Evolutionary conservation across 257 asterid genomes (phyloP).

Genomic region (Sherardia arvensis): DNA sequence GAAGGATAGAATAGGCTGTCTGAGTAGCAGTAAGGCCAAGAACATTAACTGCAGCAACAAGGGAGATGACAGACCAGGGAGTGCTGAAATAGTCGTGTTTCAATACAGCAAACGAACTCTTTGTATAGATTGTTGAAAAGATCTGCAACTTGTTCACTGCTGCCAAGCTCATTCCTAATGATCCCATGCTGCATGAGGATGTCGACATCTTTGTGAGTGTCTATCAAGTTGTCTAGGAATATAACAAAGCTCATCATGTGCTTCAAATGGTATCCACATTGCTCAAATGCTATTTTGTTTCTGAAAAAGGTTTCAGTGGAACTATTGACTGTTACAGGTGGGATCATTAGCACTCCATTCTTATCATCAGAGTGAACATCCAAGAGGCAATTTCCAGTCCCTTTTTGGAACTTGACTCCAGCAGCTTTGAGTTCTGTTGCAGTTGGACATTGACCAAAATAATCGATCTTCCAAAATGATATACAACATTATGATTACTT

Average conservation of each 20-base stretch:
- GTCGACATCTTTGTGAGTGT: constrained; percentile 7
- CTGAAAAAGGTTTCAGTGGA: constrained; percentile 21
- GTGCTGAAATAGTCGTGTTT: constrained; percentile 14
- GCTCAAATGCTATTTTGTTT: constrained; percentile 23
- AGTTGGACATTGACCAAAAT: constrained; percentile 14
- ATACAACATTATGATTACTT: background rate
- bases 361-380: constrained; percentile 1
- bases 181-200: background rate
- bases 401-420: no score
- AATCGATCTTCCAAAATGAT: constrained; percentile 2
- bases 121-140: no score
- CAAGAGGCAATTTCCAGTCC: constrained; percentile 7
- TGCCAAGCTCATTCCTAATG: constrained; percentile 11
- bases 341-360: constrained; percentile 16
- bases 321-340: background rate
- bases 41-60: constrained; percentile 4
- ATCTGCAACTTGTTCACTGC: constrained; percentile 3
- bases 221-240: constrained; percentile 25
- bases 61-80: constrained; percentile 12
- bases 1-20: constrained; percentile 1
- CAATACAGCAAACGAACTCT: constrained; percentile 11
- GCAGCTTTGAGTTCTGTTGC: constrained; percentile 16
- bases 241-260: constrained; percentile 21
- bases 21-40: constrained; percentile 10
- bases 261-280: constrained; percentile 10